Base-by-base conservation (phyloP, 306 rosid species). In the Cucurbita ficifolia region DNA sequence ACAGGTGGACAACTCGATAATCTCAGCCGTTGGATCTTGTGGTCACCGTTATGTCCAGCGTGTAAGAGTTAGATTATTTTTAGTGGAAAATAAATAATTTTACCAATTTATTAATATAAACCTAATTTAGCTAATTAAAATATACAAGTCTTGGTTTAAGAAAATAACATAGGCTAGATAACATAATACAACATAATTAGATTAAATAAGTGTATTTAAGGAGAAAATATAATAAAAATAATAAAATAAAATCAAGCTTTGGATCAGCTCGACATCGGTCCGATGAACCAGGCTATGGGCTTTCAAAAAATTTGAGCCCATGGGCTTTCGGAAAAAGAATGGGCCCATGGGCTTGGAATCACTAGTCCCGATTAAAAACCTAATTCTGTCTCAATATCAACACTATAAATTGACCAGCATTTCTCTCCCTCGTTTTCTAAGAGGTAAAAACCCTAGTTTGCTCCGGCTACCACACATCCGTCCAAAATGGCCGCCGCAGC, bases 401-500 rank as follows among this genome's bases (percentile, higher is more conserved):
- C 33, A 7, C 10, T 63, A 70, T 69, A 77, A 18, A 53, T 24
- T 21, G 5, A 13, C 17, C 29, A 18, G 1, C 29, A 10, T 24
- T 2, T 67, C 55, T 5, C n/a, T 22, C 1, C 19, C n/a, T 0
- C 8, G 8, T 19, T 39, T 21, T 16, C 29, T 2, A 10, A 46
- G 70, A 46, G 70, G 0, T 18, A 42, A 77, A 77, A 83, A 75
- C 96, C 90, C 88, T 79, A 83, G 35, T 24, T 5, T 24, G 4
- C 29, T n/a, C 53, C 1, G 35, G 5, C 46, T 8, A 22, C 21
- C 19, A 13, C 45, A 10, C 53, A 36, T 0, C 17, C 42, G 53
- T 67, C n/a, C 11, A 7, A 61, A 64, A 89, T 84, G 89, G 96
- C 91, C 56, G 89, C 90, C 74, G 83, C 87, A 0, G 97, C 92